phyloP scores from a whole-genome alignment of 1,139 yeast genomes.

The Saccharomyces hybrid region DNA sequence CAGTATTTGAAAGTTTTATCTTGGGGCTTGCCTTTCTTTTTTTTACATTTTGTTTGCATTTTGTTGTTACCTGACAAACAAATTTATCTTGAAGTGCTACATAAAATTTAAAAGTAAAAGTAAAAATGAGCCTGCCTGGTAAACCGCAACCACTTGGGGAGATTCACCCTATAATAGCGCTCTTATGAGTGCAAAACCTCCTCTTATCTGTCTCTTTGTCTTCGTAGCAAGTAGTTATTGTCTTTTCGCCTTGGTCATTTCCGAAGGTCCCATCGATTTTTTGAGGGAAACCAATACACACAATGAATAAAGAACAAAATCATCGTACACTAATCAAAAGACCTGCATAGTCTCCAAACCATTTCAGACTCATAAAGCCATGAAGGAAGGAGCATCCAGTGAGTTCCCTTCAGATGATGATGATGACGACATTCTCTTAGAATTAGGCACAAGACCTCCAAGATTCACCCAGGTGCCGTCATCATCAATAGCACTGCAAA shows the following conservation, averaged over 20 bases:
- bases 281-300: not conserved
- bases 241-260: not conserved
- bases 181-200: not conserved
- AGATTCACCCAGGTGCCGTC: slow-evolving; percentile 7
- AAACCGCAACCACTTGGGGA: no score
- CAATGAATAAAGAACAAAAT: not conserved
- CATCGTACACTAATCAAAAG: not conserved
- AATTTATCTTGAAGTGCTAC: no score
- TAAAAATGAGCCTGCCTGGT: no score
- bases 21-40: no score
- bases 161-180: no score
- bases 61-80: no score
- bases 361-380: not conserved
- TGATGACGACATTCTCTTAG: slow-evolving; percentile 26
- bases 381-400: not conserved
- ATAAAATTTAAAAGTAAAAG: no score
- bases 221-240: not conserved
- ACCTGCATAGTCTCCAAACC: not conserved
- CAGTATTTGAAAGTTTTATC: no score
- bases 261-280: not conserved
- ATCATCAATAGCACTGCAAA: not conserved
- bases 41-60: no score
- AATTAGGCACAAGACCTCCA: slow-evolving; percentile 25
- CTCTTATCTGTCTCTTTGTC: not conserved
- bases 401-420: slow-evolving; percentile 16